Base-by-base conservation (phyloP, 1,284 basidiomycete genomes). In the Malassezia psittaci region DNA sequence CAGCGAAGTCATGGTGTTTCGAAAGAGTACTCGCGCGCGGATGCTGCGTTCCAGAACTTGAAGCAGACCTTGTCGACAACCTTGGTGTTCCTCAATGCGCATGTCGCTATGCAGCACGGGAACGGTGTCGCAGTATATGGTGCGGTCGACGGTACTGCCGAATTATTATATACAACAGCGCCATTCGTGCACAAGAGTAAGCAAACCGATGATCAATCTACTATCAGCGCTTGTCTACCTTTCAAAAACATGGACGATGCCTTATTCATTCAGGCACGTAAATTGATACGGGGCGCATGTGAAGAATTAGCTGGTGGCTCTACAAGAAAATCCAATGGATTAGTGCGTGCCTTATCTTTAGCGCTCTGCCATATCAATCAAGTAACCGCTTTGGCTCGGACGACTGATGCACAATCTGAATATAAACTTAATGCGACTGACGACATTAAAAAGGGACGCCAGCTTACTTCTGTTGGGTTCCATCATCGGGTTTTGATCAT, bases 81-180 rank as follows among this genome's bases (percentile, higher is more conserved):
- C 12, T 81, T 94, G 57, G 85, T 88, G 19, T 94, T 96, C 67
- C 78, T 93, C 64, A 96, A 98, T 68, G 83, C 90, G 1, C 90
- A 96, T 76, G 81, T 93, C 56, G 90, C 90, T 0, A 82, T 85
- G 64, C 83, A 86, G 61, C 86, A 91, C 77, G 89, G 91, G 67
- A 99, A 96, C 74, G 83, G 86, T 6, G 79, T 96, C 15, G 87
- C 90, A 4, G 85, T 96, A 42, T 94, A 90, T 72, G 91, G 84
- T 7, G 90, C 89, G 6, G 81, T 88, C 10, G 44, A 37, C 0
- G 65, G 63, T 34, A 59, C 55, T 15, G 56, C 56, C 4, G 7
- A 35, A 11, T 38, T 58, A 13, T 42, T 53, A 6, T 48, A 40
- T 34, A 46, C 46, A 6, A 68, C 61, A 1, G 64, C 66, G 8